These are phyloP conservation scores for Ascochyta lentis DNA, from an alignment of 2,329 filamentous ascomycete genomes.

Conservation along the genomic window DNA sequence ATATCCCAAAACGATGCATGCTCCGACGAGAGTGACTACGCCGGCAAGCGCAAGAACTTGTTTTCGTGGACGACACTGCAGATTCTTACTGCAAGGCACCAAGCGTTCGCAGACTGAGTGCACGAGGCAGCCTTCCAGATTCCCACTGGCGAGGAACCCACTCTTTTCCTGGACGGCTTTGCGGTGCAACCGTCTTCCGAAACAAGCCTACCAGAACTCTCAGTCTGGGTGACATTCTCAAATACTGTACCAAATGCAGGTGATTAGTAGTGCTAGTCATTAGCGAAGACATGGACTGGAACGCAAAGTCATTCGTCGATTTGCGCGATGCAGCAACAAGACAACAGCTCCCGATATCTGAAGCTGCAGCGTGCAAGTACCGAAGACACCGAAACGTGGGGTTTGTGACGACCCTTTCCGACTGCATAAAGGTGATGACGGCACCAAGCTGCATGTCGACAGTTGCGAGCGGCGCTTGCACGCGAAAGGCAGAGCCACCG, in stretches of 20 bases:
- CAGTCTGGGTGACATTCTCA: conserved; percentile 5
- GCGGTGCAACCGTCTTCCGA: conserved; percentile 9
- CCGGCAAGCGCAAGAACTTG: conserved; percentile 14
- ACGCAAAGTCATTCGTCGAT: background rate
- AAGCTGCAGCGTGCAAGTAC: conserved; percentile 3
- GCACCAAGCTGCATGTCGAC: conserved; percentile 28
- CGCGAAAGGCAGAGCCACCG: conserved; percentile 28
- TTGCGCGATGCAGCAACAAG: background rate
- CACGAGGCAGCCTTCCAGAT: conserved; percentile 13
- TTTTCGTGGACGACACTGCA: conserved; percentile 37
- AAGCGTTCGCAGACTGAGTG: conserved; percentile 37
- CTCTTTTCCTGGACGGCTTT: background rate
- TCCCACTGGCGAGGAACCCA: conserved; percentile 9
- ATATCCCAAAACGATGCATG: conserved; percentile 43
- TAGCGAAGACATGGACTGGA: background rate
- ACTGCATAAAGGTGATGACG: conserved; percentile 43
- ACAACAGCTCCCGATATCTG: background rate
- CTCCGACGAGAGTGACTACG: conserved; percentile 30
- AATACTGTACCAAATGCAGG: conserved; percentile 1
- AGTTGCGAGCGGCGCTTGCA: conserved; percentile 39
- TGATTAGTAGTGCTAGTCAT: conserved; percentile 2
- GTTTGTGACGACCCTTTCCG: conserved; percentile 33
- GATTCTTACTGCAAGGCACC: conserved; percentile 31
- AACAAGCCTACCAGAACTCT: conserved; percentile 14
- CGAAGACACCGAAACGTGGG: conserved; percentile 18